Evolutionary conservation across 1,139 yeast genomes (phyloP).

Genomic region (Scheffersomyces lignicola): DNA sequence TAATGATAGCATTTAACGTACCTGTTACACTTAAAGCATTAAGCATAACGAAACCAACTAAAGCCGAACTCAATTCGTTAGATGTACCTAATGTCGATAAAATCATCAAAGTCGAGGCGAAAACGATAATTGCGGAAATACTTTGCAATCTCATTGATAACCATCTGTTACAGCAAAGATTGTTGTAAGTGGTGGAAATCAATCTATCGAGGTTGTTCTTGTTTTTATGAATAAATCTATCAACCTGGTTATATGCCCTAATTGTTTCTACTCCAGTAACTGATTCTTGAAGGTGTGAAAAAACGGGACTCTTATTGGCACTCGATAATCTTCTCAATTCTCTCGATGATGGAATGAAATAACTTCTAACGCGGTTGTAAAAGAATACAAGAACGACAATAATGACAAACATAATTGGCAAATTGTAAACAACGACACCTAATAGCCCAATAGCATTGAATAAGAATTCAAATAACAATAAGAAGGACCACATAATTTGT

Average conservation of each 20-base stretch:
- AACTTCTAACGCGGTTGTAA: slow-evolving; percentile 29
- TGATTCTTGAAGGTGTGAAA: slow-evolving; percentile 40
- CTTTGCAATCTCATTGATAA: slow-evolving; percentile 38
- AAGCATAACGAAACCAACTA: slow-evolving; percentile 40
- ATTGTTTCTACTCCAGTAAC: slow-evolving; percentile 39
- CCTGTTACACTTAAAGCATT: slow-evolving; percentile 34
- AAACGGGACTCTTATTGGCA: slow-evolving; percentile 33
- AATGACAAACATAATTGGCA: slow-evolving; percentile 35
- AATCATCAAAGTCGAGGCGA: slow-evolving; percentile 27
- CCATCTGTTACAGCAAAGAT: slow-evolving; percentile 34
- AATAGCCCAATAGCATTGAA: slow-evolving; percentile 26
- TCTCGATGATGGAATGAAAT: slow-evolving; percentile 37
- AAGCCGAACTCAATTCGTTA: slow-evolving; percentile 27
- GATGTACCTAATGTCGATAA: slow-evolving; percentile 21
- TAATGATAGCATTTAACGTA: slow-evolving; percentile 30
- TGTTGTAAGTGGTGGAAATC: slow-evolving; percentile 21
- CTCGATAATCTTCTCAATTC: slow-evolving; percentile 36
- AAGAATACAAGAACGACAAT: slow-evolving; percentile 20
- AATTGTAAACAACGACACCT: slow-evolving; percentile 28
- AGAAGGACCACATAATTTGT: slow-evolving; percentile 30
- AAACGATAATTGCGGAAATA: slow-evolving; percentile 34
- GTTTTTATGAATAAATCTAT: slow-evolving; percentile 25
- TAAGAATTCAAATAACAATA: slow-evolving; percentile 20
- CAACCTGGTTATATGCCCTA: slow-evolving; percentile 30
- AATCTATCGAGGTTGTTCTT: slow-evolving; percentile 21